These are phyloP conservation scores for Fistulinella prunicolor DNA, from an alignment of 768 basidiomycete genomes.

Conservation along the genomic window DNA sequence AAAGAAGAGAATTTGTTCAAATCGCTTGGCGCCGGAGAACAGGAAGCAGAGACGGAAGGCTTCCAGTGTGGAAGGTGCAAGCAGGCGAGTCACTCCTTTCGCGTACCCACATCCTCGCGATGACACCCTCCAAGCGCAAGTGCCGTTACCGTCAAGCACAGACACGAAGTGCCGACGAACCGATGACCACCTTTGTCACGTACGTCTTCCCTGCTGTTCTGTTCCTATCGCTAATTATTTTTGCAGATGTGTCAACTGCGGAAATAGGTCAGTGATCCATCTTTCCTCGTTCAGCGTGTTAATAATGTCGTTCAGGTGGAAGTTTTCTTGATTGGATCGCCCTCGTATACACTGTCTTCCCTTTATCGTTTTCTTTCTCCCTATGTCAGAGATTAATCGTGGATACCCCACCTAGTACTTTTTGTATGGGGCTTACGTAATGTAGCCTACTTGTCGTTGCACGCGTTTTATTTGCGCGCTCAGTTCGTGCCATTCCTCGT, in stretches of 20 bases:
- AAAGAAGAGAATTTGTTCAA: constrained; percentile 86
- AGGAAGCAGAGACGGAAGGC: constrained; percentile 92
- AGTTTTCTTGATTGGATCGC: constrained; percentile 48
- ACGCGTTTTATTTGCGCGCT: constrained; percentile 18
- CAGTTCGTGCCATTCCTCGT: too few species aligned
- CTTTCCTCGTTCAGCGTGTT: neutral
- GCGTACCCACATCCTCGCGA: neutral
- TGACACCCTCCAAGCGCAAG: constrained; percentile 52
- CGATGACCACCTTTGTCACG: constrained; percentile 98
- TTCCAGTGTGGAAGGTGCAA: constrained; percentile 98
- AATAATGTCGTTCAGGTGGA: constrained; percentile 43
- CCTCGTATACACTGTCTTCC: constrained; percentile 1
- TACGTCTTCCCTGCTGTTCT: constrained; percentile 34
- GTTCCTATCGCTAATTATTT: neutral
- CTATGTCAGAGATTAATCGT: constrained; percentile 12
- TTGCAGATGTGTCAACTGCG: constrained; percentile 62
- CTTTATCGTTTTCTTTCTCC: constrained; percentile 5
- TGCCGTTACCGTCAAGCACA: constrained; percentile 95
- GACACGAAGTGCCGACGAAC: constrained; percentile 96
- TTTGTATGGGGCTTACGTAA: constrained; percentile 18
- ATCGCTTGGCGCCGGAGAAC: constrained; percentile 84
- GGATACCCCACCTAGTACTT: constrained; percentile 16
- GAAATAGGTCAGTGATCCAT: constrained; percentile 45
- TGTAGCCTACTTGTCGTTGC: constrained; percentile 1
- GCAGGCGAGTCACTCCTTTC: constrained; percentile 49